Conservation (phyloP, 2,329 filamentous ascomycete genomes). For the Xylariaceae sp. region DNA sequence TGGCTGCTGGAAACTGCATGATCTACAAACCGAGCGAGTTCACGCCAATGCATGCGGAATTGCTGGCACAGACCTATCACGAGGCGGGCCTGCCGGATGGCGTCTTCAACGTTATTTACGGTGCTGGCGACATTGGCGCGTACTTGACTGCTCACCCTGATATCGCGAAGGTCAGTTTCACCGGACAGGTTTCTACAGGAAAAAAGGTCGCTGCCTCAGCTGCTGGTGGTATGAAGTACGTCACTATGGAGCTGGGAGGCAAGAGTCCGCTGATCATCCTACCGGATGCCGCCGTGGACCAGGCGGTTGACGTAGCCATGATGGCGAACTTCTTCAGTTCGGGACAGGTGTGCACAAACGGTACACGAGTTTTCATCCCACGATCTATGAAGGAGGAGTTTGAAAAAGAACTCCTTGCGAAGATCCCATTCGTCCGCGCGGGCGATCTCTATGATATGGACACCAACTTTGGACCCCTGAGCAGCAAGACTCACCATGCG, state of each 20-base stretch:
- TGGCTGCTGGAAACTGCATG: constrained; percentile 85
- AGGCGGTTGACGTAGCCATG: constrained; percentile 85
- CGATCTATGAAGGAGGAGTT: constrained; percentile 59
- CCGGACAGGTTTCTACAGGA: constrained; percentile 78
- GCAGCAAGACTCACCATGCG: constrained; percentile 65
- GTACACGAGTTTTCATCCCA: constrained; percentile 80
- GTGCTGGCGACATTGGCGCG: constrained; percentile 70
- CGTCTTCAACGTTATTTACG: constrained; percentile 84
- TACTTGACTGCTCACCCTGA: constrained; percentile 65
- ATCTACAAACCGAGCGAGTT: constrained; percentile 87
- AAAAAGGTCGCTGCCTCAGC: constrained; percentile 74
- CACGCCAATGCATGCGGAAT: constrained; percentile 74
- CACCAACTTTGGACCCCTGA: constrained; percentile 82
- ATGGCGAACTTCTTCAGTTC: constrained; percentile 92
- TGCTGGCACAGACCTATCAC: constrained; percentile 68
- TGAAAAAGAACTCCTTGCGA: constrained; percentile 62
- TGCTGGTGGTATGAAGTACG: constrained; percentile 76
- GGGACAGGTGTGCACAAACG: constrained; percentile 90
- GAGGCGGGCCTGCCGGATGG: constrained; percentile 76
- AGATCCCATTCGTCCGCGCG: constrained; percentile 64
- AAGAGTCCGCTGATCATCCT: constrained; percentile 79
- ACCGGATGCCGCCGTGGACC: constrained; percentile 70
- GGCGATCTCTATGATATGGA: constrained; percentile 65
- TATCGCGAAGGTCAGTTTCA: constrained; percentile 85
- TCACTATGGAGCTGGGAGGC: constrained; percentile 87